These are phyloP conservation scores for Corynespora cassiicola DNA, from an alignment of 2,329 filamentous ascomycete species.

Conservation along the genomic window DNA sequence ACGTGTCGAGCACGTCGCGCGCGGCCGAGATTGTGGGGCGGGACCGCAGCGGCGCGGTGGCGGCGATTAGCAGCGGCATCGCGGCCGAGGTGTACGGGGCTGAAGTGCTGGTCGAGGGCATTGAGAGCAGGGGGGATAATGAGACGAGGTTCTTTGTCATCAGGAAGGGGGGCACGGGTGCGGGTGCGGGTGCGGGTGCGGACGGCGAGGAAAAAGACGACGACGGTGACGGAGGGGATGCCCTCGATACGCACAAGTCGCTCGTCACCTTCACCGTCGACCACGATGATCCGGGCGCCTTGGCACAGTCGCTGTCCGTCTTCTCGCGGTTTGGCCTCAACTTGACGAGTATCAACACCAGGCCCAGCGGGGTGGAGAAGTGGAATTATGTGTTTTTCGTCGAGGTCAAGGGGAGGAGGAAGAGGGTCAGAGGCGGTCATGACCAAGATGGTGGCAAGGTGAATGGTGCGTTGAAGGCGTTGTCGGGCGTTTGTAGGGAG, in stretches of 20 bases:
- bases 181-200: too few relatives aligned
- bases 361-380: slow-evolving; percentile 74
- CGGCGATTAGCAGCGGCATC: slow-evolving; percentile 78
- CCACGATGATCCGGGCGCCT: slow-evolving; percentile 77
- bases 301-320: slow-evolving; percentile 80
- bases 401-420: slow-evolving; percentile 76
- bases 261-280: slow-evolving; percentile 84
- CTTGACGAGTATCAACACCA: slow-evolving; percentile 86
- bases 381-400: slow-evolving; percentile 98
- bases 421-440: slow-evolving; percentile 42
- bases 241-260: slow-evolving; percentile 61
- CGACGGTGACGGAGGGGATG: not conserved
- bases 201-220: too few relatives aligned
- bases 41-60: slow-evolving; percentile 66
- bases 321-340: slow-evolving; percentile 79
- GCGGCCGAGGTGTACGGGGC: slow-evolving; percentile 74
- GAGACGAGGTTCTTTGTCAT: slow-evolving; percentile 81
- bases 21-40: slow-evolving; percentile 78
- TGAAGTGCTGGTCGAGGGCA: slow-evolving; percentile 70
- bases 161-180: slow-evolving; percentile 32
- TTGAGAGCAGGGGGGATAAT: slow-evolving; percentile 78
- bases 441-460: slow-evolving; percentile 68
- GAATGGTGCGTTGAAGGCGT: slow-evolving; percentile 64
- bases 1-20: slow-evolving; percentile 83
- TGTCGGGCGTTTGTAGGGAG: slow-evolving; percentile 64